Percentiles rank a stretch among this genome's conserved stretches.
Evolutionary conservation across 345 rosid species (phyloP).

Genomic region (Clausena lansium): DNA sequence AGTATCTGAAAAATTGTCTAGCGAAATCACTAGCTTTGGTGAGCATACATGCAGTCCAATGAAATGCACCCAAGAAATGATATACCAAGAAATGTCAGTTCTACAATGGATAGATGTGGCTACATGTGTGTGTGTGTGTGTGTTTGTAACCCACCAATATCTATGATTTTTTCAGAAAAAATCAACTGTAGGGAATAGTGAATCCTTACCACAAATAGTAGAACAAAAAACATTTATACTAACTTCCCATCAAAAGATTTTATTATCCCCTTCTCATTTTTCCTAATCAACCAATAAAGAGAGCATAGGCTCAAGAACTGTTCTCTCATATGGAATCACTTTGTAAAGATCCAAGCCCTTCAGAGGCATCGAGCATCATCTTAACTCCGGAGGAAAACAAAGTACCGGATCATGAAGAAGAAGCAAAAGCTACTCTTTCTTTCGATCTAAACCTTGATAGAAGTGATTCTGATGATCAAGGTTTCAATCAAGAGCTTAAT

Average conservation of each 20-base stretch:
- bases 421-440: slow-evolving; percentile 17
- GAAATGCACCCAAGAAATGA: background rate
- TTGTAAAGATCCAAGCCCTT: slow-evolving; percentile 22
- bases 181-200: slow-evolving; percentile 9
- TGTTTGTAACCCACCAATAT: slow-evolving; percentile 23
- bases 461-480: slow-evolving; percentile 25
- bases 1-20: background rate
- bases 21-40: background rate
- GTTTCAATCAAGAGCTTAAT: slow-evolving; percentile 58
- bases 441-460: slow-evolving; percentile 40
- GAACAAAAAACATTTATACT: slow-evolving; percentile 20
- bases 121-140: slow-evolving; percentile 11
- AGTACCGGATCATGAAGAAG: slow-evolving; percentile 20
- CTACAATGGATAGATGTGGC: slow-evolving; percentile 5
- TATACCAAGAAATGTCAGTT: background rate
- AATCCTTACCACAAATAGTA: slow-evolving; percentile 30
- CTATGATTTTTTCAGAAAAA: background rate
- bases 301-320: background rate
- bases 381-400: slow-evolving; percentile 26
- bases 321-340: slow-evolving; percentile 39
- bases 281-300: slow-evolving; percentile 11
- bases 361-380: slow-evolving; percentile 31
- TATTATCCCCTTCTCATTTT: background rate
- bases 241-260: slow-evolving; percentile 20
- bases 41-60: background rate